Evolutionary conservation across 2,329 filamentous ascomycete genomes (phyloP), one percentile per base, ranked within the genome.

Genomic region (Aspergillus jensenii): DNA sequence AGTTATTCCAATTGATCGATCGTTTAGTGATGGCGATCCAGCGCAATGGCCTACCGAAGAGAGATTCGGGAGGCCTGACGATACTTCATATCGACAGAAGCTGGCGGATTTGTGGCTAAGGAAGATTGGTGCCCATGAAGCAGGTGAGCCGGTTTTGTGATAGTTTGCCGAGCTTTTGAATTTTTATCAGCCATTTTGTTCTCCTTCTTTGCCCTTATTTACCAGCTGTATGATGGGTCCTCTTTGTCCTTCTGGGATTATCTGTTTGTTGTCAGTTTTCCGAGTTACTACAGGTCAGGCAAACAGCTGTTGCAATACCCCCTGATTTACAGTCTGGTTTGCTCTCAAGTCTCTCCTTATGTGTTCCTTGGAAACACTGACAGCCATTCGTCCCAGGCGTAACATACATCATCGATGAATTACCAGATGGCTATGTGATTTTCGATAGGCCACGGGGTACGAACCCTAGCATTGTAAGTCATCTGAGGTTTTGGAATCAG

Each of bases 371-470:
- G 27, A 12, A 9, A 33, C 6, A 31, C 48, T 46, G 23, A 37
- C 21, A 17, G 41, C 7, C 41, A n/a, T 25, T 5, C 31, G 40
- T 19, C 48, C 23, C 52, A 80, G 78, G 77, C 3, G 67, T 78
- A 11, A 69, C 68, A 2, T 86, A 86, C 67, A 75, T 72, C 2
- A 73, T 88, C 1, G 78, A 85, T 53, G 67, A 68, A 15, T 70
- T 87, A 0, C 85, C 85, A 2, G 68, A 76, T 3, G 83, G 84
- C 2, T 88, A 85, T 66, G 73, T 70, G 0, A 65, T 85, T 0
- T 82, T 79, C 64, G 77, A 84, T 48, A 77, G 79, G 25, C 71
- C 77, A 1, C 77, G 84, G n/a, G 65, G 65, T 2, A 74, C 65
- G 3, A 70, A 76, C 41, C 74, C 56, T 48, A 57, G 57, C 0